Percentiles rank a stretch among this genome's conserved stretches.
These are phyloP conservation scores for Mimosa bimucronata DNA, from an alignment of 306 rosid species.

Conservation along the genomic window DNA sequence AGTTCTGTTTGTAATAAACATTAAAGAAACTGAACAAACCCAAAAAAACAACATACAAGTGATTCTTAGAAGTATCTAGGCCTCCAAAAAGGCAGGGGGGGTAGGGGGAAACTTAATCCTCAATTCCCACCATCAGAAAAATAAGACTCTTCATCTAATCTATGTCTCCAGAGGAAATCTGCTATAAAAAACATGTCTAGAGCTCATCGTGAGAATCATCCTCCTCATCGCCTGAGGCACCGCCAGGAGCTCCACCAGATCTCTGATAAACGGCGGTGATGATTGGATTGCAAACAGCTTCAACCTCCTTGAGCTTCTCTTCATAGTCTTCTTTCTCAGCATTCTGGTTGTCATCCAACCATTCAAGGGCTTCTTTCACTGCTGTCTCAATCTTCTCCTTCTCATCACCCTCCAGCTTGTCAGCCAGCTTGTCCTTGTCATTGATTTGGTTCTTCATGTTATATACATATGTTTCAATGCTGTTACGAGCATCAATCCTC, in stretches of 20 bases:
- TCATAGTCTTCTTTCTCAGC: slow-evolving; percentile 94
- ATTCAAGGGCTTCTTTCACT: slow-evolving; percentile 90
- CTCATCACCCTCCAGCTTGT: slow-evolving; percentile 91
- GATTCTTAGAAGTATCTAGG: slow-evolving; percentile 34
- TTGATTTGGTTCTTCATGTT: slow-evolving; percentile 94
- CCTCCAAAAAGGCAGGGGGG: slow-evolving; percentile 47
- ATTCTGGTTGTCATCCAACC: slow-evolving; percentile 94
- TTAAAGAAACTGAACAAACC: neutral
- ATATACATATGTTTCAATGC: slow-evolving; percentile 84
- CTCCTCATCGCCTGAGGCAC: slow-evolving; percentile 58
- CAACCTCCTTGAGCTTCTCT: slow-evolving; percentile 93
- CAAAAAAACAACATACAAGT: slow-evolving; percentile 36
- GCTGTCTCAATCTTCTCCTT: slow-evolving; percentile 95
- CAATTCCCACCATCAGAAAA: slow-evolving; percentile 46
- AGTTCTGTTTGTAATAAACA: neutral
- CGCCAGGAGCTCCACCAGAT: slow-evolving; percentile 87
- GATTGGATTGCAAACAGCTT: slow-evolving; percentile 95
- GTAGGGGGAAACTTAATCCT: slow-evolving; percentile 40
- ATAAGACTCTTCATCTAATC: slow-evolving; percentile 40
- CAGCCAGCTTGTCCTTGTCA: slow-evolving; percentile 97
- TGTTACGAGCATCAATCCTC: slow-evolving; percentile 87
- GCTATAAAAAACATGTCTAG: slow-evolving; percentile 39
- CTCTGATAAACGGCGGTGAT: slow-evolving; percentile 86
- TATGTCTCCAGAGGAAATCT: slow-evolving; percentile 34
- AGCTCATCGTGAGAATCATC: slow-evolving; percentile 91